Percentiles rank a stretch among this genome's conserved stretches.
phyloP scores from a whole-genome alignment of 768 basidiomycete genomes.

The Suillus placidus region DNA sequence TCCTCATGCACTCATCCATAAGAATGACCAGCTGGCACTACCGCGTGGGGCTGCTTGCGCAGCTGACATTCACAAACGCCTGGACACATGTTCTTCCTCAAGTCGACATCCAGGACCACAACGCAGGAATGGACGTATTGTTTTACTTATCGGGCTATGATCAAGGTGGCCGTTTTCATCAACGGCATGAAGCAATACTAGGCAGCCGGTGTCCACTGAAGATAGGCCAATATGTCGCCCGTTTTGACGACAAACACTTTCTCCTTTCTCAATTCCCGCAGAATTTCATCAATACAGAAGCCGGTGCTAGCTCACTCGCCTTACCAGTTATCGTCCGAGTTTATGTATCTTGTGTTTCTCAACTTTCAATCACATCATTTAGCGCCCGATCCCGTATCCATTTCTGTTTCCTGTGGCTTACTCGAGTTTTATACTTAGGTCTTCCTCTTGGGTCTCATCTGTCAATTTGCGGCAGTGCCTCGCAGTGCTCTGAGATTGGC shows the following conservation, averaged over 20 bases:
- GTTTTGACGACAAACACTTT: not conserved
- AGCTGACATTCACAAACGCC: not conserved
- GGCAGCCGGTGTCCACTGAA: not conserved
- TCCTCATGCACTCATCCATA: too few species aligned
- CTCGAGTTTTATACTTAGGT: not conserved
- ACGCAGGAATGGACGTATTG: not conserved
- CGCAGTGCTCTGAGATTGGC: not conserved
- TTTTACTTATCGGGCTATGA: not conserved
- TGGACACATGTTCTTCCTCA: not conserved
- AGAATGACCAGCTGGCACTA: too few species aligned
- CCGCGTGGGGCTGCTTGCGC: not conserved
- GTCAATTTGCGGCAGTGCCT: not conserved
- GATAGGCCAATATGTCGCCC: too few species aligned
- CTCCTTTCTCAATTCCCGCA: not conserved
- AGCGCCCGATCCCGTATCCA: not conserved
- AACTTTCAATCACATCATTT: not conserved
- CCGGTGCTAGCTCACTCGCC: not conserved
- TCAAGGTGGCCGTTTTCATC: not conserved
- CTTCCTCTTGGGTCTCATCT: not conserved
- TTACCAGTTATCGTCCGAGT: not conserved
- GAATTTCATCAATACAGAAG: not conserved
- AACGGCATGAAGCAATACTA: not conserved
- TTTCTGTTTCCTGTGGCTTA: not conserved
- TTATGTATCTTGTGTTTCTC: not conserved
- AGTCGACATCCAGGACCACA: not conserved